Evolutionary conservation across 345 rosid species (phyloP).

Genomic region (Toxicodendron radicans): DNA sequence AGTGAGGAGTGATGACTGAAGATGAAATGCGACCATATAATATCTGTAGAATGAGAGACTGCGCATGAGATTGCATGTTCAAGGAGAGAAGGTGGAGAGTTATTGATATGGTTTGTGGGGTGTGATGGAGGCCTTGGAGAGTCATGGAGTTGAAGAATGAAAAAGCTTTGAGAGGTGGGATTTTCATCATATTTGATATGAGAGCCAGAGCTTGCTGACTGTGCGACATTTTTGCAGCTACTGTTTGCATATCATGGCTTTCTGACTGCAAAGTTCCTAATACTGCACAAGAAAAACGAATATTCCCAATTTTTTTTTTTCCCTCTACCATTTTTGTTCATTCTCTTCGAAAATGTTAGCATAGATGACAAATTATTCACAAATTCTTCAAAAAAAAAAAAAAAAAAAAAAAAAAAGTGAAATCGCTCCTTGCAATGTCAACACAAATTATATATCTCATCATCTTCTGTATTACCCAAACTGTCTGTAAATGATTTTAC

Average conservation of each 20-base stretch:
- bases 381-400: no score
- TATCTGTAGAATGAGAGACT: constrained; percentile 45
- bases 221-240: constrained; percentile 25
- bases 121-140: constrained; percentile 43
- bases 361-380: no score
- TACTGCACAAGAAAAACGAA: no score
- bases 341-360: no score
- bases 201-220: constrained; percentile 27
- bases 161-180: constrained; percentile 51
- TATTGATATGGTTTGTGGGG: constrained; percentile 48
- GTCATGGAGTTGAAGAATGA: constrained; percentile 44
- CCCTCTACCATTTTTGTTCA: no score
- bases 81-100: constrained; percentile 39
- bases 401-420: no score
- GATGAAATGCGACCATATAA: constrained; percentile 52
- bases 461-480: no score
- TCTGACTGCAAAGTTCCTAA: background rate
- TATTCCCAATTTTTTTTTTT: no score
- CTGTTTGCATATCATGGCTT: background rate
- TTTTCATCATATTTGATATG: constrained; percentile 47
- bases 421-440: no score
- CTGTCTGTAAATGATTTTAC: no score
- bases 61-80: constrained; percentile 42
- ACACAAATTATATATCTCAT: no score
- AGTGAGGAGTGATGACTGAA: constrained; percentile 39